Conservation (phyloP, 345 rosid genomes). For the Eucalyptus polybractea region DNA sequence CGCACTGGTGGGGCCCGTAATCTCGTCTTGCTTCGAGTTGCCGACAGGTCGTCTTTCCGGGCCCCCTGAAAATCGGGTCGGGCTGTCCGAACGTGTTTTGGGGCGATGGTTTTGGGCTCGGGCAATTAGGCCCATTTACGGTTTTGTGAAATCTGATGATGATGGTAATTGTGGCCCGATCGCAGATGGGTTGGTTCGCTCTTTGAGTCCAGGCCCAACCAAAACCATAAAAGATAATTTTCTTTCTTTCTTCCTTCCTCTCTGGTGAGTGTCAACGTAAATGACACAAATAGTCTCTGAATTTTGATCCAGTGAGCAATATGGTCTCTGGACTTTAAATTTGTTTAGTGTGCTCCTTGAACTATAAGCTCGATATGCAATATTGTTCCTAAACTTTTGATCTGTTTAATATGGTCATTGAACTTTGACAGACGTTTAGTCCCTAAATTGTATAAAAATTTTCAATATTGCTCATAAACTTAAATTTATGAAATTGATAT, state of each 20-base stretch:
- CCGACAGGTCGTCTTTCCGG: neutral
- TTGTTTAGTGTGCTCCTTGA: too few species aligned
- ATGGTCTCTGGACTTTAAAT: rapidly evolving
- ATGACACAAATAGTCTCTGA: too few species aligned
- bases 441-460: rapidly evolving
- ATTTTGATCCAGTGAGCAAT: rapidly evolving
- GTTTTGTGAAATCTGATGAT: neutral
- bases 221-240: neutral
- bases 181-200: neutral
- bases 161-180: neutral
- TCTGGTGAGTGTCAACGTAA: too few species aligned
- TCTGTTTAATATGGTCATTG: rapidly evolving
- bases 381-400: rapidly evolving
- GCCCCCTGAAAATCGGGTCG: neutral
- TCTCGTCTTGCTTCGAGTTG: neutral
- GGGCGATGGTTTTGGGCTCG: neutral
- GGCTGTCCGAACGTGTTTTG: neutral
- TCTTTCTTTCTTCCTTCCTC: too few species aligned
- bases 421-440: rapidly evolving
- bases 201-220: neutral
- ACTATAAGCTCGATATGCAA: rapidly evolving
- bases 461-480: neutral
- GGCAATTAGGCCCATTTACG: neutral
- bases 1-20: neutral
- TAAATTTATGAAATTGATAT: too few species aligned